These are phyloP conservation scores for Stemphylium vesicarium DNA, from an alignment of 2,329 filamentous ascomycete genomes.

Conservation along the genomic window DNA sequence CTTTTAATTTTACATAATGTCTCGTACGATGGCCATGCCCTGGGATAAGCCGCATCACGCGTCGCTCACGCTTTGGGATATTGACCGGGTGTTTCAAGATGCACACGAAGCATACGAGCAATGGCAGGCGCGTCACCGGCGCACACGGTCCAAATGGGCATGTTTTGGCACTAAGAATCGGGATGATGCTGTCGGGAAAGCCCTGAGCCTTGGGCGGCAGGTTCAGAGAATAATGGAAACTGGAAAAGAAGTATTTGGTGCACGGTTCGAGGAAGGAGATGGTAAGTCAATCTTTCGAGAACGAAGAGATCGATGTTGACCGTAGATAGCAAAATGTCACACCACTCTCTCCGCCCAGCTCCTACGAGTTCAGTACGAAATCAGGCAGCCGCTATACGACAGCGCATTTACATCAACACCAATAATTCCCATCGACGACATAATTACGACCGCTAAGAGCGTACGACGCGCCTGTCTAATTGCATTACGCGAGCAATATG, in stretches of 20 bases:
- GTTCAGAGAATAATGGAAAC: slow-evolving; percentile 35
- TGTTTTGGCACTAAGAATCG: slow-evolving; percentile 32
- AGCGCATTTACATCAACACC: slow-evolving; percentile 28
- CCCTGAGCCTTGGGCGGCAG: slow-evolving; percentile 35
- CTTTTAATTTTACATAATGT: slow-evolving; percentile 16
- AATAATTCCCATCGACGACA: slow-evolving; percentile 34
- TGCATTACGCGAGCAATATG: slow-evolving; percentile 39
- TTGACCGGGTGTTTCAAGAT: slow-evolving; percentile 45
- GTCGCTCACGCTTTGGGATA: slow-evolving; percentile 44
- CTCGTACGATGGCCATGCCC: slow-evolving; percentile 16
- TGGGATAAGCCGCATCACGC: slow-evolving; percentile 42
- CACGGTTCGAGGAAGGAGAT: slow-evolving; percentile 42
- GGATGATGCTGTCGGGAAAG: slow-evolving; percentile 37
- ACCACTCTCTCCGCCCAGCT: slow-evolving; percentile 41
- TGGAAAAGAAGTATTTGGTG: slow-evolving; percentile 36
- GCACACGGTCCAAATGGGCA: slow-evolving; percentile 32
- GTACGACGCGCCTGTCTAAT: slow-evolving; percentile 41
- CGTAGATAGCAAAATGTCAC: slow-evolving; percentile 37
- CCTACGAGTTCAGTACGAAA: slow-evolving; percentile 42
- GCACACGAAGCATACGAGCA: slow-evolving; percentile 43
- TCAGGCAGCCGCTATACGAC: slow-evolving; percentile 39
- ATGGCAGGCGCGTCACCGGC: slow-evolving; percentile 30
- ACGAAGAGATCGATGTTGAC: slow-evolving; percentile 18
- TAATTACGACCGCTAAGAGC: slow-evolving; percentile 40
- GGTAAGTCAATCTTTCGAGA: slow-evolving; percentile 22